Conservation (phyloP, 2,329 filamentous ascomycete species). For the Calonectria pseudoreteaudii region DNA sequence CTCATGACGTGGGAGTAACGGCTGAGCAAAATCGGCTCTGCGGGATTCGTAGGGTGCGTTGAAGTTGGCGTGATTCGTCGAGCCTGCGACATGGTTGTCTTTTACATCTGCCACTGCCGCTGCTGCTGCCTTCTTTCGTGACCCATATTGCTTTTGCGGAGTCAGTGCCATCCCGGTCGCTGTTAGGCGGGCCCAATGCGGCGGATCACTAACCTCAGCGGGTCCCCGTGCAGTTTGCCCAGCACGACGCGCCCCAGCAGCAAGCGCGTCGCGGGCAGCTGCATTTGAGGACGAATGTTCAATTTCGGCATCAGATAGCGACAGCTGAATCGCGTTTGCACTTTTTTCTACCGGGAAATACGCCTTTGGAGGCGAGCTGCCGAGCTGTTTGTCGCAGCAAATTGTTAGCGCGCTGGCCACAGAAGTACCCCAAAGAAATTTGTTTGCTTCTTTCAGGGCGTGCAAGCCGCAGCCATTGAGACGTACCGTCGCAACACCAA, state of each 20-base stretch:
- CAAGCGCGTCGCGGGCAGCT: conserved; percentile 33
- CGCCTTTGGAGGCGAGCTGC: conserved; percentile 29
- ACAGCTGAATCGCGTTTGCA: conserved; percentile 15
- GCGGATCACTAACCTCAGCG: conserved; percentile 36
- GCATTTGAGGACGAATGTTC: conserved; percentile 10
- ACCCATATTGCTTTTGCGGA: conserved; percentile 42
- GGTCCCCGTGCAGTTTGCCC: conserved; percentile 22
- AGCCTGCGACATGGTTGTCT: conserved; percentile 24
- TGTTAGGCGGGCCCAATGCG: conserved; percentile 36
- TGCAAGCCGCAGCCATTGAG: conserved; percentile 28
- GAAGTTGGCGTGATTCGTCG: conserved; percentile 29
- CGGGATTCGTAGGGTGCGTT: conserved; percentile 8
- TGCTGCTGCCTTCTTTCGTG: conserved; percentile 22
- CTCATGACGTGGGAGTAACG: conserved; percentile 36
- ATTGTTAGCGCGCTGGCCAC: background rate
- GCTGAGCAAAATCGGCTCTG: conserved; percentile 13
- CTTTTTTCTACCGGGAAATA: conserved; percentile 1
- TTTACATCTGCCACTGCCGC: conserved; percentile 7
- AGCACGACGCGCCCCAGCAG: conserved; percentile 22
- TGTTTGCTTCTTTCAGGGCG: background rate
- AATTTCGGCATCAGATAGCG: conserved; percentile 21
- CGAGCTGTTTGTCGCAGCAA: conserved; percentile 26
- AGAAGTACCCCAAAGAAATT: background rate
- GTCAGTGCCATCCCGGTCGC: conserved; percentile 43
- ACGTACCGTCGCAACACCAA: conserved; percentile 56